A percentile compares a stretch with the other conserved stretches of the same genome.
Conservation (phyloP, 2,329 filamentous ascomycete genomes). For the Sporothrix brunneoviolacea region DNA sequence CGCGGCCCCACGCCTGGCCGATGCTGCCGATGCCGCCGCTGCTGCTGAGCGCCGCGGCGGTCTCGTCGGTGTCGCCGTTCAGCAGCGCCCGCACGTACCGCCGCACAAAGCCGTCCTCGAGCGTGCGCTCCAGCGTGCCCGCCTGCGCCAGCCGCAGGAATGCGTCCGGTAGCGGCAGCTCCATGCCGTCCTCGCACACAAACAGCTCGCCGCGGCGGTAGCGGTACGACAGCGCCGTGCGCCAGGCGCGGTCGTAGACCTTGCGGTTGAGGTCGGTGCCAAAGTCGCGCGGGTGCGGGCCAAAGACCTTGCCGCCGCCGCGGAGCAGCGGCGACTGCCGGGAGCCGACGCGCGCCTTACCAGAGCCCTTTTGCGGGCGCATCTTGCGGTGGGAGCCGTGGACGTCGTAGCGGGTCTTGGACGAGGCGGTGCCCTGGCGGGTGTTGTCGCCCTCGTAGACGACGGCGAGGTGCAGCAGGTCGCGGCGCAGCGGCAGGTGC, state of each 20-base stretch:
- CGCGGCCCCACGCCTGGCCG: slow-evolving; percentile 60
- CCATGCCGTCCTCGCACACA: slow-evolving; percentile 71
- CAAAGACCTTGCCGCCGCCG: slow-evolving; percentile 83
- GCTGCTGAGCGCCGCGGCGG: neutral
- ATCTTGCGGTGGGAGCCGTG: slow-evolving; percentile 79
- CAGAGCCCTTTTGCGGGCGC: slow-evolving; percentile 78
- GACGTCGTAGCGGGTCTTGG: slow-evolving; percentile 77
- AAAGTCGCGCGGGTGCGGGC: slow-evolving; percentile 91
- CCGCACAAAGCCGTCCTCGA: slow-evolving; percentile 43
- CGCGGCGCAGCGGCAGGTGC: slow-evolving; percentile 76
- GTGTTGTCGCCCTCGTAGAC: slow-evolving; percentile 87
- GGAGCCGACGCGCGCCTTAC: slow-evolving; percentile 70
- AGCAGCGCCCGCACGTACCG: slow-evolving; percentile 64
- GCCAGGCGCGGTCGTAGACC: slow-evolving; percentile 92
- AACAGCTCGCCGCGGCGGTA: slow-evolving; percentile 82
- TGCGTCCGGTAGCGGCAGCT: slow-evolving; percentile 52
- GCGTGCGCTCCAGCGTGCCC: slow-evolving; percentile 29
- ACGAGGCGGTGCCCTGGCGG: slow-evolving; percentile 76
- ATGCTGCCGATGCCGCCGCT: slow-evolving; percentile 14
- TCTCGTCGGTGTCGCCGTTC: slow-evolving; percentile 24
- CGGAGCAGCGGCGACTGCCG: slow-evolving; percentile 73
- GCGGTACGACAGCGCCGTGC: slow-evolving; percentile 86
- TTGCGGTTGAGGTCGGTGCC: slow-evolving; percentile 75
- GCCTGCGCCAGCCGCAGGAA: slow-evolving; percentile 35
- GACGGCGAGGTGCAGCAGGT: slow-evolving; percentile 87